Percentiles rank a stretch among this genome's conserved stretches.
Evolutionary conservation across 2,329 filamentous ascomycete species (phyloP).

Genomic region (Pseudocercospora pini-densiflorae): DNA sequence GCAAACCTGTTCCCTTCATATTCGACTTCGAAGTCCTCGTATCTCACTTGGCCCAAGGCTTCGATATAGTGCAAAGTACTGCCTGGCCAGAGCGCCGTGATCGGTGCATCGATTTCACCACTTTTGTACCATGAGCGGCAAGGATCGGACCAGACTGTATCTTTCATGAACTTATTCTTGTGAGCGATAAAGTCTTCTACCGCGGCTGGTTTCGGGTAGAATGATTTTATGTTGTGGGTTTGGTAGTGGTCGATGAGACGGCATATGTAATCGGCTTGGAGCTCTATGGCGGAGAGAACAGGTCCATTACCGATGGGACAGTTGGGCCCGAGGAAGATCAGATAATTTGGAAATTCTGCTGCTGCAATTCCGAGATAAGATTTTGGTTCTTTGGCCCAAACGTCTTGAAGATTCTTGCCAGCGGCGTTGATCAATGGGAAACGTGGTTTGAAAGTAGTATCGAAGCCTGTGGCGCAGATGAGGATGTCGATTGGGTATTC

Average conservation of each 20-base stretch:
- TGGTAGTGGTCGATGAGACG: conserved; percentile 26
- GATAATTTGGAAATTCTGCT: conserved; percentile 23
- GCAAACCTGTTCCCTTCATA: conserved; percentile 36
- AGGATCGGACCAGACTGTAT: conserved; percentile 23
- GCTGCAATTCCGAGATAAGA: conserved; percentile 23
- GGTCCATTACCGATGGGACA: conserved; percentile 24
- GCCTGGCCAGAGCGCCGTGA: conserved; percentile 18
- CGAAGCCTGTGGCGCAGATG: conserved; percentile 63
- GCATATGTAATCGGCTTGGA: conserved; percentile 24
- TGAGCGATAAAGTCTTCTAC: conserved; percentile 52
- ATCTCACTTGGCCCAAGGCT: conserved; percentile 45
- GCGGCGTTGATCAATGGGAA: conserved; percentile 19
- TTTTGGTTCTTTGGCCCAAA: conserved; percentile 22
- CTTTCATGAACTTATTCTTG: conserved; percentile 21
- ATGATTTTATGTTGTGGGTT: conserved; percentile 26
- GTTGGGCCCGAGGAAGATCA: conserved; percentile 25
- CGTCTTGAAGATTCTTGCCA: conserved; percentile 20
- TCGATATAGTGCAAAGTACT: conserved; percentile 28
- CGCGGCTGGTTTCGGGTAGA: conserved; percentile 43
- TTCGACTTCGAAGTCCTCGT: conserved; percentile 49
- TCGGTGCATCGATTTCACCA: conserved; percentile 21
- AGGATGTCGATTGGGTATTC: conserved; percentile 53
- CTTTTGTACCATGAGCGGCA: conserved; percentile 63
- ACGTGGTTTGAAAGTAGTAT: conserved; percentile 42
- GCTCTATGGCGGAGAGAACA: conserved; percentile 24